Evolutionary conservation across 768 basidiomycete genomes (phyloP).

Genomic region (Amanita fuliginea): DNA sequence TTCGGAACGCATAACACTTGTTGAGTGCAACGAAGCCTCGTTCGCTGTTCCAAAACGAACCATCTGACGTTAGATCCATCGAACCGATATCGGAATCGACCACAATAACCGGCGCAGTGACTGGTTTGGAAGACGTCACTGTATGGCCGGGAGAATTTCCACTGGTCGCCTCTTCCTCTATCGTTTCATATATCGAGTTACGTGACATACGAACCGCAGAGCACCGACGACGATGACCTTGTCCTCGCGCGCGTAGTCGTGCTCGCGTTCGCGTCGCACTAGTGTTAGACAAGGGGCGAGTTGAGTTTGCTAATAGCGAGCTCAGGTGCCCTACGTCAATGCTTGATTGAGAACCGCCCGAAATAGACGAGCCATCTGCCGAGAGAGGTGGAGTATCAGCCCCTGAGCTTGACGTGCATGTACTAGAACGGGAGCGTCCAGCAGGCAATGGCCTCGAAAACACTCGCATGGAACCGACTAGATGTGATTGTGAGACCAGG

Average conservation of each 20-base stretch:
- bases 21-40: constrained; percentile 52
- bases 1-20: constrained; percentile 55
- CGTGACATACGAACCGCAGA: constrained; percentile 54
- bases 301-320: constrained; percentile 40
- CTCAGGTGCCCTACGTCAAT: constrained; percentile 61
- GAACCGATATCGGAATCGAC: constrained; percentile 48
- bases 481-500: constrained; percentile 9
- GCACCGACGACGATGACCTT: constrained; percentile 61
- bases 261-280: constrained; percentile 24
- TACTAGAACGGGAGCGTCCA: constrained; percentile 53
- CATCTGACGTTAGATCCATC: constrained; percentile 26
- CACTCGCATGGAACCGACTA: constrained; percentile 38
- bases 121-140: constrained; percentile 16
- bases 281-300: constrained; percentile 35
- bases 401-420: constrained; percentile 57
- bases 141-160: constrained; percentile 19
- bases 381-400: constrained; percentile 64
- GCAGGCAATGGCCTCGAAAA: constrained; percentile 49
- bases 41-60: constrained; percentile 56
- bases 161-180: constrained; percentile 54
- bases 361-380: constrained; percentile 58
- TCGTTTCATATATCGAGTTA: constrained; percentile 69
- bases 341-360: constrained; percentile 68
- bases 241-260: constrained; percentile 44
- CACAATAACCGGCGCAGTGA: constrained; percentile 37